Percentiles rank a stretch among this genome's conserved stretches.
These are phyloP conservation scores for Lithocarpus polystachyus DNA, from an alignment of 306 rosid species.

Conservation along the genomic window DNA sequence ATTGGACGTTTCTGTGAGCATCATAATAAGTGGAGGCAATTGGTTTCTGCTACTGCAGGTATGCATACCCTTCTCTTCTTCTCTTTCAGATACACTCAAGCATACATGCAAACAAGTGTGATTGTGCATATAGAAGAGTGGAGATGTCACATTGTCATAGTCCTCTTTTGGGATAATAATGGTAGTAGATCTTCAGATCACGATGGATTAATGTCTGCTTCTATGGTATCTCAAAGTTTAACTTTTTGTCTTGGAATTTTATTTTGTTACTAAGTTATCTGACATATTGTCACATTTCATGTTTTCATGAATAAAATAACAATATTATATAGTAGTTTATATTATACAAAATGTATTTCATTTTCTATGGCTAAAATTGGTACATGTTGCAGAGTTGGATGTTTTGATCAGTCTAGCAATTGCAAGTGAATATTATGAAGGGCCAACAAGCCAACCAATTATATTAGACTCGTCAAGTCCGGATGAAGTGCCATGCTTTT, in stretches of 20 bases:
- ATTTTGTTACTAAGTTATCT: not conserved
- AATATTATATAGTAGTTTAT: not conserved
- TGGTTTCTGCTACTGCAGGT: constrained; percentile 87
- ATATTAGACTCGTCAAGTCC: constrained; percentile 44
- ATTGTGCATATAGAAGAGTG: not conserved
- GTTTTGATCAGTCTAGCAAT: constrained; percentile 87
- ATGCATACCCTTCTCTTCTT: constrained; percentile 10
- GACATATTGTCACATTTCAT: not conserved
- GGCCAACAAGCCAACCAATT: constrained; percentile 68
- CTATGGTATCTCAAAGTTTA: not conserved
- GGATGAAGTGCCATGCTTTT: constrained; percentile 53
- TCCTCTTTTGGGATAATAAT: not conserved
- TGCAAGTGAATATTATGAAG: constrained; percentile 81
- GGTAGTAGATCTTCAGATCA: not conserved
- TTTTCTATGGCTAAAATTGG: constrained; percentile 30
- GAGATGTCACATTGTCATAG: not conserved
- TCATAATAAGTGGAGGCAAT: constrained; percentile 75
- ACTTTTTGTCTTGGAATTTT: not conserved
- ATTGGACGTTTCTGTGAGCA: constrained; percentile 72
- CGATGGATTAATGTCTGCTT: not conserved
- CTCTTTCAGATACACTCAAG: not conserved
- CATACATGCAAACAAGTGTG: not conserved
- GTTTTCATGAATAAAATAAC: not conserved
- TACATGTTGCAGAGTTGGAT: constrained; percentile 77
- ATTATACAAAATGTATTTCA: not conserved